Percentiles rank a stretch among this genome's conserved stretches.
These are phyloP conservation scores for Magnaporthales sp. DNA, from an alignment of 2,329 filamentous ascomycete genomes.

Conservation along the genomic window DNA sequence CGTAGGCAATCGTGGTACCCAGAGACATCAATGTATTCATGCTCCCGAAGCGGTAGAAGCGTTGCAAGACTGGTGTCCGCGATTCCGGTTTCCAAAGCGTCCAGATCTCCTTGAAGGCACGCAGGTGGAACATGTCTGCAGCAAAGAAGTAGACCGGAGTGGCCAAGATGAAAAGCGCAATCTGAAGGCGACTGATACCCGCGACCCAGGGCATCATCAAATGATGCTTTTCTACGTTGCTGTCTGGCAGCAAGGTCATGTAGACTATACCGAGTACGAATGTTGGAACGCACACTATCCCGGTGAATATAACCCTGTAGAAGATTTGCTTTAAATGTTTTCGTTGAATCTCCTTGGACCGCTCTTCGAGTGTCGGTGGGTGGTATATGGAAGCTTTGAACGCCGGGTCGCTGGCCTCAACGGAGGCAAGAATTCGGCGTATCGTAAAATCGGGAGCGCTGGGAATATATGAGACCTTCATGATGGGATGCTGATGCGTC, in stretches of 20 bases:
- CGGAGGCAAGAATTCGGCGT: slow-evolving; percentile 60
- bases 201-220: slow-evolving; percentile 63
- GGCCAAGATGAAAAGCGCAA: slow-evolving; percentile 71
- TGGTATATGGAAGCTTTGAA: slow-evolving; percentile 67
- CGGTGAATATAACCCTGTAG: slow-evolving; percentile 60
- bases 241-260: slow-evolving; percentile 67
- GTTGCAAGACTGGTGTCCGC: slow-evolving; percentile 59
- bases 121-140: slow-evolving; percentile 74
- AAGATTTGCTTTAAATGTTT: slow-evolving; percentile 62
- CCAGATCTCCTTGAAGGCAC: slow-evolving; percentile 69
- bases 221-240: slow-evolving; percentile 50
- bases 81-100: slow-evolving; percentile 72
- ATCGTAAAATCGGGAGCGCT: slow-evolving; percentile 62
- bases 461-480: slow-evolving; percentile 65
- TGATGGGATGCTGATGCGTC: slow-evolving; percentile 53
- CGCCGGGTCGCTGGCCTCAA: slow-evolving; percentile 55
- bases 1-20: slow-evolving; percentile 79
- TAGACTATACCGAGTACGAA: slow-evolving; percentile 85
- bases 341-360: slow-evolving; percentile 62
- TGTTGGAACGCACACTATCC: slow-evolving; percentile 66
- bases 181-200: slow-evolving; percentile 68
- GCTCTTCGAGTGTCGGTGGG: slow-evolving; percentile 74
- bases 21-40: slow-evolving; percentile 94
- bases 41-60: slow-evolving; percentile 89
- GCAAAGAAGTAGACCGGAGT: slow-evolving; percentile 84